phyloP scores from a whole-genome alignment of 306 rosid species.

The Casuarina cunninghamiana region DNA sequence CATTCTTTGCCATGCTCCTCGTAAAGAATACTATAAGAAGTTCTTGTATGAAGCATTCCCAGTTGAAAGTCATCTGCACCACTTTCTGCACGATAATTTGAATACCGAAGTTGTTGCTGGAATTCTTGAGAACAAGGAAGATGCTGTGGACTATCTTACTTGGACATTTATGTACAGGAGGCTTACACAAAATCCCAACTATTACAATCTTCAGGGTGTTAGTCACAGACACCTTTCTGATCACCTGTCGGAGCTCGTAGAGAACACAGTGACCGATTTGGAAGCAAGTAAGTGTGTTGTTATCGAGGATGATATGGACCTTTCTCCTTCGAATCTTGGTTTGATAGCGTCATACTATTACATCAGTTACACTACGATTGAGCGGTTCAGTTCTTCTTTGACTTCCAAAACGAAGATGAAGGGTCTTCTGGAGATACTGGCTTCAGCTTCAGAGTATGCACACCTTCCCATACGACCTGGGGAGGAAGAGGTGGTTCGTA shows the following conservation, averaged over 20 bases:
- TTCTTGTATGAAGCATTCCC: conserved; percentile 94
- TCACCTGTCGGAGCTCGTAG: conserved; percentile 89
- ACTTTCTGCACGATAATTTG: conserved; percentile 78
- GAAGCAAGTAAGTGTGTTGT: conserved; percentile 81
- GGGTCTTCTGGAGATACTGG: conserved; percentile 79
- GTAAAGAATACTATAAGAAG: conserved; percentile 90
- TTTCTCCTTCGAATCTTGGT: conserved; percentile 87
- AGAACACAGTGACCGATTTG: conserved; percentile 73
- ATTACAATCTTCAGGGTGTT: conserved; percentile 94
- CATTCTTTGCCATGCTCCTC: conserved; percentile 92
- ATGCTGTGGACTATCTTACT: conserved; percentile 89
- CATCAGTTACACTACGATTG: conserved; percentile 85
- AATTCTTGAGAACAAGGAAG: conserved; percentile 85
- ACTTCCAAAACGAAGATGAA: conserved; percentile 85
- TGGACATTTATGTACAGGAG: conserved; percentile 97
- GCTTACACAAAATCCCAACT: conserved; percentile 93
- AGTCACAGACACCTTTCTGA: conserved; percentile 93
- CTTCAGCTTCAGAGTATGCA: conserved; percentile 89
- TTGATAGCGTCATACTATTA: conserved; percentile 85
- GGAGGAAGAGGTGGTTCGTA: conserved; percentile 81
- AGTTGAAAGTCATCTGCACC: conserved; percentile 92
- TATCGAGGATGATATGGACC: conserved; percentile 81
- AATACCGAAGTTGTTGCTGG: conserved; percentile 88
- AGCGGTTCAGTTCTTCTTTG: conserved; percentile 80
- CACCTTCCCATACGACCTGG: conserved; percentile 87